Evolutionary conservation across 139 green algal species (phyloP), one percentile per base, ranked within the genome.

Genomic region (Edaphochlamys debaryana): DNA sequence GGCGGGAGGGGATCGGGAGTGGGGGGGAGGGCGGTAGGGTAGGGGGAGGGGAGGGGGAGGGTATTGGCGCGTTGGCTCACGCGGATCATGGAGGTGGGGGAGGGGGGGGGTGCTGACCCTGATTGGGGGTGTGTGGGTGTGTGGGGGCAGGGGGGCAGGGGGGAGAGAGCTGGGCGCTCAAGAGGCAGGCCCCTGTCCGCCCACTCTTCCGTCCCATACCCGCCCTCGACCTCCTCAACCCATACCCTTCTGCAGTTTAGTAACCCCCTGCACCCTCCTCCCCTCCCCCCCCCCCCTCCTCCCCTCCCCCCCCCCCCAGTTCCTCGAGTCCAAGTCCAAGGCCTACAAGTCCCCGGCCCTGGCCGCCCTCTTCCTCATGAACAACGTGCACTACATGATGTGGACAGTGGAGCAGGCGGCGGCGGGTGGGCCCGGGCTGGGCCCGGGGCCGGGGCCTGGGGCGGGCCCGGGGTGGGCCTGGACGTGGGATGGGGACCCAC

Each of bases 361-460:
- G 34, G 77, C 40, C 25, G 5, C 62, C 41, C 64, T 90, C 23
- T 90, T 90, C 78, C 71, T 88, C 62, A 84, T 88, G 78, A 90
- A 90, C 82, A 90, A 90, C 64, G 78, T 88, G 54, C 72, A 86
- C 71, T 90, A 88, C 82, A 88, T 90, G 87, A 80, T 87, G 67
- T 72, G 58, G 67, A 71, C 79, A 5, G 79, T 83, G 48, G 86
- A 89, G 75, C 73, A 81, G 79, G 73, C 79, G 17, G 79, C 66
- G 17, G 50, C 48, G 17, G 48, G 63, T 69, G 77, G 5, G 62
- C 13, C 6, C 7, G n/a, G 9, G 22, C 3, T 6, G 37, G 32
- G 32, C 32, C 19, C 34, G 71, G 36, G 54, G 45, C 41, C 11
- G 52, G 32, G n/a, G 48, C 4, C 2, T 11, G 30, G 30, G 45